Percentiles rank a stretch among this genome's conserved stretches.
Conservation (phyloP, 208 protist species). For the Leptomonas pyrrhocoris region DNA sequence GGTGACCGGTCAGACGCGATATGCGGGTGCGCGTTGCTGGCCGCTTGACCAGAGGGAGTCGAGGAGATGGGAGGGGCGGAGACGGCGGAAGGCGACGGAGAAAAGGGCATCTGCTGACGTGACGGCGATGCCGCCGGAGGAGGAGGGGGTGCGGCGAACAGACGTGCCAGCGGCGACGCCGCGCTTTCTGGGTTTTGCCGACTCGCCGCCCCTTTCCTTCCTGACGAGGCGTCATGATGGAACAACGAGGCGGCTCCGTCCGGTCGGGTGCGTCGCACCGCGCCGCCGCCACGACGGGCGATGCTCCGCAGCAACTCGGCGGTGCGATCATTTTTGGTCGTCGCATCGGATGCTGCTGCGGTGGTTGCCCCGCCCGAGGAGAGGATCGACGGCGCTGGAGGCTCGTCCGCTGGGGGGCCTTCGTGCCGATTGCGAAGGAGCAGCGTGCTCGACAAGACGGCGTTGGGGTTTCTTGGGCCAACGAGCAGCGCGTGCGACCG, state of each 20-base stretch:
- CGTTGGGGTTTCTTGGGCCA: no score
- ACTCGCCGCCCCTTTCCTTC: not conserved
- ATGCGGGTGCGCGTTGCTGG: not conserved
- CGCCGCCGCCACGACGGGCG: slow-evolving; percentile 17
- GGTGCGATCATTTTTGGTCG: slow-evolving; percentile 10
- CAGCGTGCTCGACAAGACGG: not conserved
- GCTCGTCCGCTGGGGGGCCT: not conserved
- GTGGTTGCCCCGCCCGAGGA: not conserved
- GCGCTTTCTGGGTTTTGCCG: not conserved
- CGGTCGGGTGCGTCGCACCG: not conserved
- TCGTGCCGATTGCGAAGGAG: not conserved
- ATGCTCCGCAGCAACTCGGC: slow-evolving; percentile 29
- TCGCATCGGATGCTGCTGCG: not conserved
- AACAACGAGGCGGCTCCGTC: not conserved
- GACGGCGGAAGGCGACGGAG: not conserved
- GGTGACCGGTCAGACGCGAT: not conserved
- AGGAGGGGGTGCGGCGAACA: slow-evolving; percentile 18
- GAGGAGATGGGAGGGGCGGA: not conserved
- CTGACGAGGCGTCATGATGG: not conserved
- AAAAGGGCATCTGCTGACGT: not conserved
- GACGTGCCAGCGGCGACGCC: slow-evolving; percentile 6
- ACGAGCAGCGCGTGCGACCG: not conserved
- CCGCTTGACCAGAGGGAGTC: not conserved
- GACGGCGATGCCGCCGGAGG: not conserved
- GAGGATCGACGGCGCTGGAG: not conserved